phyloP scores from a whole-genome alignment of 352 stramenopile species.

The Peronospora belbahrii region DNA sequence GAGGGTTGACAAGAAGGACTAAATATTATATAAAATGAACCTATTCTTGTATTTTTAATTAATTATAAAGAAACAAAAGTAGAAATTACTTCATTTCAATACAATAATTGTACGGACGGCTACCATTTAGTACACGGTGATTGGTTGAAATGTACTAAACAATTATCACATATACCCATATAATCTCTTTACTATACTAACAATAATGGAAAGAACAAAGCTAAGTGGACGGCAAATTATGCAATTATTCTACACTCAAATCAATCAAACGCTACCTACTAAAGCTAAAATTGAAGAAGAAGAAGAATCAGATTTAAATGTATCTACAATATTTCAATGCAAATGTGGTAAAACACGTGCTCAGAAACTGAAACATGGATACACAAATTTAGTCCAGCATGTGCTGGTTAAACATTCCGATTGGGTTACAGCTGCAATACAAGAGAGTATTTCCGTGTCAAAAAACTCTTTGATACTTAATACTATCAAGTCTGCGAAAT shows the following conservation, averaged over 20 bases:
- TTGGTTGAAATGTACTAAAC: conserved; percentile 7
- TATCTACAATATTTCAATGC: conserved; percentile 37
- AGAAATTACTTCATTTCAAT: no score
- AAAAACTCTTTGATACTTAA: conserved; percentile 14
- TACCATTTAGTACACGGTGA: not conserved
- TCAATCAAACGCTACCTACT: not conserved
- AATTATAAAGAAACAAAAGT: no score
- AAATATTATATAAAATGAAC: no score
- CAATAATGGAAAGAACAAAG: conserved; percentile 23
- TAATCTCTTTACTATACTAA: no score
- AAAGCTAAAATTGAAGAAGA: conserved; percentile 1
- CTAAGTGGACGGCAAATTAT: conserved; percentile 39
- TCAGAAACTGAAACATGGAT: conserved; percentile 44
- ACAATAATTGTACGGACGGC: no score
- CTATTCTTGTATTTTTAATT: no score
- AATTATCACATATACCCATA: no score
- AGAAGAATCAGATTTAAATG: no score
- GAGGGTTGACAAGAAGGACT: no score
- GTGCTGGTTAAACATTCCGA: conserved; percentile 55
- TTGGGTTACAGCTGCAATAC: conserved; percentile 32
- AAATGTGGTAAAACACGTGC: conserved; percentile 53
- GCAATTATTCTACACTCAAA: conserved; percentile 42
- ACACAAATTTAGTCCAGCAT: conserved; percentile 64
- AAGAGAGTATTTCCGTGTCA: no score
- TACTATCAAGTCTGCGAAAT: conserved; percentile 5